Conservation (phyloP, 345 rosid genomes). For the Corchorus capsularis region DNA sequence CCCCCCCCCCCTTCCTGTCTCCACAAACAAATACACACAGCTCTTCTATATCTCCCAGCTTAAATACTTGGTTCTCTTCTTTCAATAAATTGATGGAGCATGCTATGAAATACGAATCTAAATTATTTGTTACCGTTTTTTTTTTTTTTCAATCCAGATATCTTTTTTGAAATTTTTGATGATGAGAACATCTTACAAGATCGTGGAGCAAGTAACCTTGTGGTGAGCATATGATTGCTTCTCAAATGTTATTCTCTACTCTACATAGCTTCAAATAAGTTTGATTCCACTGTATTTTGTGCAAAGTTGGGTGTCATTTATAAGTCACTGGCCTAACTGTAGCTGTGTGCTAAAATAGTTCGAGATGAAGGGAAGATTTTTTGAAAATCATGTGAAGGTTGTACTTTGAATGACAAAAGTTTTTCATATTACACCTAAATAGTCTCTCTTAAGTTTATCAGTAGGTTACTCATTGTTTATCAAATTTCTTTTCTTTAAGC, state of each 20-base stretch:
- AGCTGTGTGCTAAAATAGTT: neutral
- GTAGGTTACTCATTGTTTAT: neutral
- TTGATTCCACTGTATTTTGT: neutral
- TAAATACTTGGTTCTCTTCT: constrained; percentile 19
- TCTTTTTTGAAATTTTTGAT: constrained; percentile 80
- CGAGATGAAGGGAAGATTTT: neutral
- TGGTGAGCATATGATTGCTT: constrained; percentile 62
- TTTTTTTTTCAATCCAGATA: constrained; percentile 48
- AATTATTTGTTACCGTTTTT: neutral
- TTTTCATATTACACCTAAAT: neutral
- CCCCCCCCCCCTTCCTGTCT: too few relatives aligned
- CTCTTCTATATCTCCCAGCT: neutral
- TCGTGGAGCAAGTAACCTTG: constrained; percentile 86
- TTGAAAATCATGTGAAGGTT: neutral
- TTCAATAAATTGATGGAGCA: constrained; percentile 1
- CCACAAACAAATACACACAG: too few relatives aligned
- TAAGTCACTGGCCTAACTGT: neutral
- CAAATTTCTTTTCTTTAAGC: neutral
- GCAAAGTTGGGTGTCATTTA: neutral
- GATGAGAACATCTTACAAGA: constrained; percentile 76
- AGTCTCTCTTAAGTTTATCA: neutral
- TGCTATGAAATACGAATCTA: constrained; percentile 4
- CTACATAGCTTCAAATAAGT: neutral
- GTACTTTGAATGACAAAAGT: neutral
- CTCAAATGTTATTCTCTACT: constrained; percentile 14